Conservation (phyloP, 1,139 yeast genomes). For the Taiozyma sp. region DNA sequence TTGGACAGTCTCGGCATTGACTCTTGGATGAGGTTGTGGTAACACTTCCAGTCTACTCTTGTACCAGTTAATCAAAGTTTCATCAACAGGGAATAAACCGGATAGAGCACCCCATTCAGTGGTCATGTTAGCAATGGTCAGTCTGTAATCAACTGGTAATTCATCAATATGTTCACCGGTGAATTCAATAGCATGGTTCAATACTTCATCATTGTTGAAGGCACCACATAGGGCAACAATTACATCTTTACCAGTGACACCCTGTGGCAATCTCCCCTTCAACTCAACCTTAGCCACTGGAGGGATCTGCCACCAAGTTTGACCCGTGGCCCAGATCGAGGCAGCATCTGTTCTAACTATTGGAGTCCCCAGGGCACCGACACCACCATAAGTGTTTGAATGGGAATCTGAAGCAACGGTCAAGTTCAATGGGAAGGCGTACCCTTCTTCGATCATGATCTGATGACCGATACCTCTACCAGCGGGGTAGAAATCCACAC, state of each 20-base stretch:
- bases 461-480: constrained; percentile 99
- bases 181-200: constrained; percentile 96
- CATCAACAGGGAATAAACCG: constrained; percentile 93
- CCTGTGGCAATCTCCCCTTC: constrained; percentile 73
- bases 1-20: constrained; percentile 56
- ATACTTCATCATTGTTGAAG: constrained; percentile 93
- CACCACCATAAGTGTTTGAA: constrained; percentile 96
- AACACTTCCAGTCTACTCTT: constrained; percentile 57
- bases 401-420: constrained; percentile 98
- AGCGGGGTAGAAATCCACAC: constrained; percentile 97
- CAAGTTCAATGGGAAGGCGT: constrained; percentile 89
- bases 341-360: constrained; percentile 99
- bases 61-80: constrained; percentile 73
- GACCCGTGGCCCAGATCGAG: constrained; percentile 98
- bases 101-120: constrained; percentile 99
- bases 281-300: constrained; percentile 96
- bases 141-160: constrained; percentile 82
- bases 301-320: constrained; percentile 99
- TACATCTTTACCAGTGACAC: constrained; percentile 95
- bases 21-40: constrained; percentile 84
- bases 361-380: constrained; percentile 95
- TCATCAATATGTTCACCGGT: constrained; percentile 78
- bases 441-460: constrained; percentile 98
- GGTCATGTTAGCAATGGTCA: constrained; percentile 98
- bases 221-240: constrained; percentile 94